Evolutionary conservation across 345 rosid species (phyloP), one percentile per base, ranked within the genome.

Genomic region (Syzygium aromaticum): DNA sequence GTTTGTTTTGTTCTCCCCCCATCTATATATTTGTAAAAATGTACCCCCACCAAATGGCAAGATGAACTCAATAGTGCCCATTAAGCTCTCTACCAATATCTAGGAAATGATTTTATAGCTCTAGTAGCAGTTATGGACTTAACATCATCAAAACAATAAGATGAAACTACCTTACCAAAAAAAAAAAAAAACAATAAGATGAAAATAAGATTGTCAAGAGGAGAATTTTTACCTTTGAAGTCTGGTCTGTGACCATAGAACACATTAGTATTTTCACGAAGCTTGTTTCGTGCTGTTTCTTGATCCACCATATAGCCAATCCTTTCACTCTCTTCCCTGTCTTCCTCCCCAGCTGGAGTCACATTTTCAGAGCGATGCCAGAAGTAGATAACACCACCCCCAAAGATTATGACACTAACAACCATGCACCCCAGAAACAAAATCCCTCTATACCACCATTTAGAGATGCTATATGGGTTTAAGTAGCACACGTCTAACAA

Each of bases 361-460:
- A 84, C 91, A 54, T 54, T 91, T 82, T 89, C 93, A 91, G 92
- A 90, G 3, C 88, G 87, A 86, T 85, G 89, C 94, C 93, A 93
- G 8, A 92, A 88, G 19, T 85, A 87, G 88, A 92, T 84, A 51
- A 91, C 91, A 51, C 84, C 51, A 38, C 92, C 92, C 52, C 92
- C 92, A 84, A 92, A 93, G 13, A 91, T 89, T 30, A 90, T 21
- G n/a, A 88, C 84, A 80, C 94, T 89, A 16, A 86, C 87, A 78
- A 86, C 89, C 93, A 91, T 91, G 77, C 93, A 89, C n/a, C 73
- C 87, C 64, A 89, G 2, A 51, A 92, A 87, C 64, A 92, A 89
- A 54, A 93, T 49, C 54, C 93, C 93, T 85, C 90, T 89, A 83
- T 92, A 93, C 95, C 95, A 93, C 91, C 93, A 92, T 12, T 85